Percentiles rank a stretch among this genome's conserved stretches.
phyloP scores from a whole-genome alignment of 805 yeast genomes.

The Wickerhamomyces silvicola region DNA sequence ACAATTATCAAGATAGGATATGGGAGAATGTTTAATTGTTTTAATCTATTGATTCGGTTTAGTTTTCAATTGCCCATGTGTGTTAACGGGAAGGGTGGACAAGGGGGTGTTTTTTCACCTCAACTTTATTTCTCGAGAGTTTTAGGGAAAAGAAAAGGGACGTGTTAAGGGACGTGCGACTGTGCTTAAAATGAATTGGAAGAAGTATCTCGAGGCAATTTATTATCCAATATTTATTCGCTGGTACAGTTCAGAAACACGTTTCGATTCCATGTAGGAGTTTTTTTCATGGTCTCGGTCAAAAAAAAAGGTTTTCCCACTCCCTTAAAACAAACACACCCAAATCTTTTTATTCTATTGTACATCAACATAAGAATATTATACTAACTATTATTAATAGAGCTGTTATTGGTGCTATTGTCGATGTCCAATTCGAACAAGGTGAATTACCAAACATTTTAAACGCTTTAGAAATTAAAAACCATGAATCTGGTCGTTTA shows the following conservation, averaged over 20 bases:
- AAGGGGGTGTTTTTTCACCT: constrained; percentile 1
- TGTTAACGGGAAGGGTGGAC: neutral
- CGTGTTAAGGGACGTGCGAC: too few species aligned
- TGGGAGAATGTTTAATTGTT: too few species aligned
- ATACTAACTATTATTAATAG: constrained; percentile 32
- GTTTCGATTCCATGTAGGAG: neutral
- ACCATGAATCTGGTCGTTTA: constrained; percentile 67
- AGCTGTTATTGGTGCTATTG: constrained; percentile 99
- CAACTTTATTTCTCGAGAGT: too few species aligned
- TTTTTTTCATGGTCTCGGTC: constrained; percentile 3
- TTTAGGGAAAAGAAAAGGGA: too few species aligned
- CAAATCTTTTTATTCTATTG: too few species aligned
- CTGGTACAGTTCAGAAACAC: too few species aligned
- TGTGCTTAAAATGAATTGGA: too few species aligned
- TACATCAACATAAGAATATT: neutral
- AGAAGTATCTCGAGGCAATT: too few species aligned
- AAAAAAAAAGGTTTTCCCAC: neutral
- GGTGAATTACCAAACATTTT: constrained; percentile 95
- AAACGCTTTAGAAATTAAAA: constrained; percentile 89
- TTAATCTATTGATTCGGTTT: too few species aligned
- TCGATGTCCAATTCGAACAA: constrained; percentile 97
- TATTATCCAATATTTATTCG: too few species aligned
- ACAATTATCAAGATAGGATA: too few species aligned
- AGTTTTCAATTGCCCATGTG: too few species aligned
- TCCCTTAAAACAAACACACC: neutral